These are phyloP conservation scores for Neurospora cerealis DNA, from an alignment of 495 filamentous ascomycete genomes.

Conservation along the genomic window DNA sequence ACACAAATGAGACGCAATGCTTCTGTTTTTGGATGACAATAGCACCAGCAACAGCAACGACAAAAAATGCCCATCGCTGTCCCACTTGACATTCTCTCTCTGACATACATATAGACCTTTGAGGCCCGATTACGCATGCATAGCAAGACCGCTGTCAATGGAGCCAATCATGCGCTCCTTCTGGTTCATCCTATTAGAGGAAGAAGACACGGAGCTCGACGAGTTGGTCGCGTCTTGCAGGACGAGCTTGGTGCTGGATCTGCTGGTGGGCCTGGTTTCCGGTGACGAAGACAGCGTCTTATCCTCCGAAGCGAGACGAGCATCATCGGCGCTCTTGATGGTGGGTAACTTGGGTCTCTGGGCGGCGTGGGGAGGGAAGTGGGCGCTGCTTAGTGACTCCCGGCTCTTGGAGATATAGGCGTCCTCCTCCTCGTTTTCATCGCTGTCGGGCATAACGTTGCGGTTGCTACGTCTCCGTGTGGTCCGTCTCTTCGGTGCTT, in stretches of 20 bases:
- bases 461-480: conserved; percentile 15
- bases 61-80: not conserved
- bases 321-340: conserved; percentile 19
- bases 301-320: not conserved
- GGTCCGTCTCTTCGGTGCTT: conserved; percentile 3
- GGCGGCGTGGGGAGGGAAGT: conserved; percentile 13
- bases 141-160: conserved; percentile 7
- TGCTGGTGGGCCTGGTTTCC: not conserved
- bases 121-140: not conserved
- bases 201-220: not conserved
- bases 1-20: not conserved
- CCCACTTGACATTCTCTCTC: not conserved
- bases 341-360: conserved; percentile 26
- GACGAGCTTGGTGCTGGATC: not conserved
- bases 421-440: conserved; percentile 21
- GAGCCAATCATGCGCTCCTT: conserved; percentile 1
- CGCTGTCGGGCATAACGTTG: conserved; percentile 7
- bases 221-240: not conserved
- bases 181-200: not conserved
- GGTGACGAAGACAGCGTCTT: not conserved
- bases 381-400: conserved; percentile 7
- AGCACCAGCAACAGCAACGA: not conserved
- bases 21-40: not conserved
- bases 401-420: conserved; percentile 11
- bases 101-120: not conserved